Percentiles rank a stretch among this genome's conserved stretches.
phyloP scores from a whole-genome alignment of 768 basidiomycete species.

The Leucosporidium creatinivorum region DNA sequence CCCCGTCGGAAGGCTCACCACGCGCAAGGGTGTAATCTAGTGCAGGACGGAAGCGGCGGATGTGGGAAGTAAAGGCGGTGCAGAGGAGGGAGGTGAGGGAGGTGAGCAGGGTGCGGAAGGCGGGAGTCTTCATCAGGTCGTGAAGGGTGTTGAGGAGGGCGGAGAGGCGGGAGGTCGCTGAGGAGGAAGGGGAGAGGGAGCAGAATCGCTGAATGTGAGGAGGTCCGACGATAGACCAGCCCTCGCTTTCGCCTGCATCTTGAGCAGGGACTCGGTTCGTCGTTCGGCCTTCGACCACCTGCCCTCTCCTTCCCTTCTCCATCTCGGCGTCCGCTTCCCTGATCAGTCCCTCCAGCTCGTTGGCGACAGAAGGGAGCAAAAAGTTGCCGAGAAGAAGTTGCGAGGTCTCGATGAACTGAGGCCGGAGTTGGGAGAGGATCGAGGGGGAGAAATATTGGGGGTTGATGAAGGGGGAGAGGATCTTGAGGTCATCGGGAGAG shows the following conservation, averaged over 20 bases:
- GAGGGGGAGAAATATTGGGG: conserved; percentile 78
- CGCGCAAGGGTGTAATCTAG: conserved; percentile 92
- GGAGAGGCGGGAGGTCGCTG: conserved; percentile 15
- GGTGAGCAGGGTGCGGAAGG: conserved; percentile 32
- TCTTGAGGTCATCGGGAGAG: conserved; percentile 55
- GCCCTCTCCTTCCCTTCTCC: conserved; percentile 3
- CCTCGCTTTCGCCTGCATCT: conserved; percentile 50
- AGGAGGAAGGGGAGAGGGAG: conserved; percentile 46
- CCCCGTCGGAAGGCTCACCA: conserved; percentile 55
- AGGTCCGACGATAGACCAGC: conserved; percentile 73
- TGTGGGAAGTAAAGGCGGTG: conserved; percentile 39
- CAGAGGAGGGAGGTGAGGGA: conserved; percentile 26
- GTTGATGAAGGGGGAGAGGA: conserved; percentile 78
- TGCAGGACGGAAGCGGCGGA: conserved; percentile 81
- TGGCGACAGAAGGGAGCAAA: conserved; percentile 62
- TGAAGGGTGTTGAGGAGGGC: conserved; percentile 10
- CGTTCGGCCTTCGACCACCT: conserved; percentile 44
- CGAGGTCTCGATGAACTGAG: conserved; percentile 76
- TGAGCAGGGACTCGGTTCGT: conserved; percentile 56
- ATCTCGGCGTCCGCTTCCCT: conserved; percentile 56
- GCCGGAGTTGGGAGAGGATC: conserved; percentile 69
- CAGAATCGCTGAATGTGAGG: conserved; percentile 94
- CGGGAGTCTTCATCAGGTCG: conserved; percentile 28
- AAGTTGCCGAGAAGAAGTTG: conserved; percentile 83
- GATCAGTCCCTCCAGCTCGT: conserved; percentile 58